These are phyloP conservation scores for Leishmania lainsoni DNA, from an alignment of 208 protist species.

Conservation along the genomic window DNA sequence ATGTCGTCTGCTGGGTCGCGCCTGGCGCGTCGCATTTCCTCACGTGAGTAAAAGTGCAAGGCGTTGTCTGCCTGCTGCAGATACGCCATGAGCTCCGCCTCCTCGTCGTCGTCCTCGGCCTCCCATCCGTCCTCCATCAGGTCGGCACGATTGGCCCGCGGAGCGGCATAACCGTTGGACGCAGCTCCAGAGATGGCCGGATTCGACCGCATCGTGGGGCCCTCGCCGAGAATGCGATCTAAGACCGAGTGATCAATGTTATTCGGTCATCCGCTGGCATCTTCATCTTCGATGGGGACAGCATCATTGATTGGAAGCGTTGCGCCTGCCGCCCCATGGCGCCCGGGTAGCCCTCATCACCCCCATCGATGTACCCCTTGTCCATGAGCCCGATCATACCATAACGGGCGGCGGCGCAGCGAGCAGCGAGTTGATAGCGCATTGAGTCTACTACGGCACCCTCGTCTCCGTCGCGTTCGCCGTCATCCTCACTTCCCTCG, in stretches of 20 bases:
- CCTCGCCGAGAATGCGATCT: slow-evolving; percentile 35
- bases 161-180: not conserved
- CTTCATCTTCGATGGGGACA: slow-evolving; percentile 22
- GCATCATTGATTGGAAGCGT: slow-evolving; percentile 21
- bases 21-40: slow-evolving; percentile 49
- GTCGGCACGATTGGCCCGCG: slow-evolving; percentile 24
- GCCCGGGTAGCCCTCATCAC: slow-evolving; percentile 11
- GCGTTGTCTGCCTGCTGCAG: slow-evolving; percentile 75
- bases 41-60: slow-evolving; percentile 47
- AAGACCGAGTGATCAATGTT: slow-evolving; percentile 20
- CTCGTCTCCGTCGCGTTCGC: slow-evolving; percentile 8
- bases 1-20: slow-evolving; percentile 38
- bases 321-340: slow-evolving; percentile 11
- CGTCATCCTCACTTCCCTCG: slow-evolving; percentile 5
- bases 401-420: not conserved
- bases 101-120: slow-evolving; percentile 41
- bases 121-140: slow-evolving; percentile 56
- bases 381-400: not conserved
- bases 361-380: not conserved
- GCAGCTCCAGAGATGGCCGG: not conserved
- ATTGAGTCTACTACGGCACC: not conserved
- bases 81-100: slow-evolving; percentile 80
- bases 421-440: slow-evolving; percentile 6
- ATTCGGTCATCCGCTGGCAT: not conserved
- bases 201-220: not conserved